These are phyloP conservation scores for Penicillium concentricum DNA, from an alignment of 2,329 filamentous ascomycete species.

Conservation along the genomic window DNA sequence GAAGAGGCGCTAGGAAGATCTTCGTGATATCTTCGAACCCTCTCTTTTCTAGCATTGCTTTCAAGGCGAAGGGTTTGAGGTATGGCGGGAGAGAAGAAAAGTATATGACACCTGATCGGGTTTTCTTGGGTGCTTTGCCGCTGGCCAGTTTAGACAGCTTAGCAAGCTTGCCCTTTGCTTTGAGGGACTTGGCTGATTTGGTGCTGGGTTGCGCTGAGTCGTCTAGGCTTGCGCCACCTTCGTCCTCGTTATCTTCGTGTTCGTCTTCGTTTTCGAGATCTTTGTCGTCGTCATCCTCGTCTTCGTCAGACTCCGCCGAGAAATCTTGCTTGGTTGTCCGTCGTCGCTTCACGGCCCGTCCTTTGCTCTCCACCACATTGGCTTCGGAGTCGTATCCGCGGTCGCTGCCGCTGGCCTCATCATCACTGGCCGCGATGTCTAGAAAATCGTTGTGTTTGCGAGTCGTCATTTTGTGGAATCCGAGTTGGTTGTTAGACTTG, in stretches of 20 bases:
- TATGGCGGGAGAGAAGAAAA: constrained; percentile 48
- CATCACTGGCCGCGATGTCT: constrained; percentile 36
- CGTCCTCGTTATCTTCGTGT: constrained; percentile 9
- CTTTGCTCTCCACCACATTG: constrained; percentile 41
- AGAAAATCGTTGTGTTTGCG: constrained; percentile 42
- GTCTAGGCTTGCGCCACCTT: constrained; percentile 15
- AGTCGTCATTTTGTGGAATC: constrained; percentile 33
- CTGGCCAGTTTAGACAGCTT: constrained; percentile 12
- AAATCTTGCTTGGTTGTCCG: constrained; percentile 25
- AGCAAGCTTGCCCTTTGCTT: constrained; percentile 16
- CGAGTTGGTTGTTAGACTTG: background rate
- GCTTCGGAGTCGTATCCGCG: constrained; percentile 48
- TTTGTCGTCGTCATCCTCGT: constrained; percentile 15
- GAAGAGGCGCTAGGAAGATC: constrained; percentile 44
- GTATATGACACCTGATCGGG: constrained; percentile 47
- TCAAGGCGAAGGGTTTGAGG: constrained; percentile 49
- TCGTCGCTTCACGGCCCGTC: constrained; percentile 33
- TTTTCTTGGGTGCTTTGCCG: constrained; percentile 18
- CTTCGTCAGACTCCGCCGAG: constrained; percentile 49
- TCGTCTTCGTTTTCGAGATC: constrained; percentile 11
- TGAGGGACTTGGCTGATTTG: constrained; percentile 4
- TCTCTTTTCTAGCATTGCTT: constrained; percentile 41
- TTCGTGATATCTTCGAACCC: constrained; percentile 45
- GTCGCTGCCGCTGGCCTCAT: constrained; percentile 36
- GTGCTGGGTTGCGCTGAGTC: constrained; percentile 2